These are phyloP conservation scores for Pseudogymnoascus verrucosus DNA, from an alignment of 2,329 filamentous ascomycete species.

Conservation along the genomic window DNA sequence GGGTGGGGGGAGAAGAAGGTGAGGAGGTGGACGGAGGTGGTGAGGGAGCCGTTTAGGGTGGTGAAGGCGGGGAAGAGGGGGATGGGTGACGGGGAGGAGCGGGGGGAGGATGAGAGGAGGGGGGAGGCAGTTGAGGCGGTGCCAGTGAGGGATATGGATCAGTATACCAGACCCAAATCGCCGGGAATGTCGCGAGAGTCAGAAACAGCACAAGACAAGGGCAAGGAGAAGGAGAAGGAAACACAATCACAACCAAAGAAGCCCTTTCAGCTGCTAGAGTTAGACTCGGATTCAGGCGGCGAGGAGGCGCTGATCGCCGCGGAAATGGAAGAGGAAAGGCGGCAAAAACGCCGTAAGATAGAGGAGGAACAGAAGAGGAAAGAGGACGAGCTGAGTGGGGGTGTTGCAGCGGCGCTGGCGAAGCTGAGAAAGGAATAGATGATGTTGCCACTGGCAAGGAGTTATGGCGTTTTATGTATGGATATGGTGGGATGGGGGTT, in stretches of 20 bases:
- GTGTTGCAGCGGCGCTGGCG: conserved; percentile 53
- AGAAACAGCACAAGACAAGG: conserved; percentile 9
- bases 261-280: conserved; percentile 29
- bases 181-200: not conserved
- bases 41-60: conserved; percentile 77
- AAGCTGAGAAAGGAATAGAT: conserved; percentile 42
- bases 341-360: not conserved
- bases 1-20: conserved; percentile 97
- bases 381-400: conserved; percentile 43
- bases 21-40: conserved; percentile 70
- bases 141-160: conserved; percentile 20
- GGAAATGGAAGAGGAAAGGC: conserved; percentile 36
- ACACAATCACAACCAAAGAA: conserved; percentile 16
- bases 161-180: conserved; percentile 9
- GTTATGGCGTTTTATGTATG: not conserved
- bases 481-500: not conserved
- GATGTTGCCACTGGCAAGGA: not conserved
- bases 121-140: conserved; percentile 26
- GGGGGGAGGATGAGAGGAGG: conserved; percentile 28
- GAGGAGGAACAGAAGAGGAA: conserved; percentile 28
- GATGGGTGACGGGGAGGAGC: conserved; percentile 27
- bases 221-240: not conserved
- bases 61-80: conserved; percentile 57
- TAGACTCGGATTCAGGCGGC: conserved; percentile 29
- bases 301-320: conserved; percentile 42